Percentiles rank a stretch among this genome's conserved stretches.
Evolutionary conservation across 257 asterid genomes (phyloP).

Genomic region (Paraleonurus japonicus): DNA sequence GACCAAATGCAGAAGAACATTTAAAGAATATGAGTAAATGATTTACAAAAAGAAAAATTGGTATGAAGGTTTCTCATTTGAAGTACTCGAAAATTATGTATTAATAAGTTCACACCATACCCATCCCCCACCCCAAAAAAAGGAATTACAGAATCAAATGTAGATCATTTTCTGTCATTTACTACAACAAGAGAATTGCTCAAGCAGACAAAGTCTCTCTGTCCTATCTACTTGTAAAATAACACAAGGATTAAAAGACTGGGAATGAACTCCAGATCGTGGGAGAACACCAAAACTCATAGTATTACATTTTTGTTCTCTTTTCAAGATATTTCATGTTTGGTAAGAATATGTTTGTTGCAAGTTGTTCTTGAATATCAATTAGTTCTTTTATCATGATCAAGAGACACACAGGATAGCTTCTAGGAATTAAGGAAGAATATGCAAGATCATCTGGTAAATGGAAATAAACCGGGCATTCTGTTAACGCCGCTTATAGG

Average conservation of each 20-base stretch:
- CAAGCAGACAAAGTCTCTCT: neutral
- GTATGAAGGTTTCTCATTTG: neutral
- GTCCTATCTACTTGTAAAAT: neutral
- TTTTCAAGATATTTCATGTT: neutral
- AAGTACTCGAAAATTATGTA: neutral
- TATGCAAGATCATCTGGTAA: neutral
- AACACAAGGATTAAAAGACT: neutral
- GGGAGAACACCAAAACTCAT: neutral
- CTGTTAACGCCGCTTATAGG: neutral
- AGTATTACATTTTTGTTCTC: no score
- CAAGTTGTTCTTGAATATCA: neutral
- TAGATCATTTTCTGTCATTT: neutral
- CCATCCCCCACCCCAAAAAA: neutral
- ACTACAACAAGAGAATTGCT: slow-evolving; percentile 1
- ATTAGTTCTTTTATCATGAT: neutral
- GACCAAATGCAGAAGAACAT: neutral
- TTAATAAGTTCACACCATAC: no score
- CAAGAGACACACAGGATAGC: neutral
- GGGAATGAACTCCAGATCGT: neutral
- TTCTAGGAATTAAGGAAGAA: neutral
- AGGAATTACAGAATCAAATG: neutral
- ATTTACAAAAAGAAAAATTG: neutral
- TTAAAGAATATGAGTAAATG: neutral
- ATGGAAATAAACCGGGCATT: neutral
- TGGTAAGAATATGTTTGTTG: neutral